Conservation (phyloP, 305 asterid species). For the Fraxinus albicans region DNA sequence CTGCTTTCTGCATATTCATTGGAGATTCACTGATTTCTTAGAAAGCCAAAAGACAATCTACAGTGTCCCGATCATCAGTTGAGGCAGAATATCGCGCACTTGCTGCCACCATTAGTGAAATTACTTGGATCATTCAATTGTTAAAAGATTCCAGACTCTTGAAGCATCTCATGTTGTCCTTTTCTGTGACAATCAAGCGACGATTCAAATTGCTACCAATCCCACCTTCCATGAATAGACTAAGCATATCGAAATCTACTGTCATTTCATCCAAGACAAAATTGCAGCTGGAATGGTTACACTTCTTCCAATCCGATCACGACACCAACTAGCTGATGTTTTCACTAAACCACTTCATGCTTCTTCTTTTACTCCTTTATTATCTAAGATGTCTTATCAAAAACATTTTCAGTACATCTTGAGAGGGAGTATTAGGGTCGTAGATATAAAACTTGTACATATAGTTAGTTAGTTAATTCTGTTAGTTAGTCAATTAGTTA, state of each 20-base stretch:
- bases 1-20: background rate
- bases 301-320: background rate
- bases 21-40: background rate
- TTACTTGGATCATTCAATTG: background rate
- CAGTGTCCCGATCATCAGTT: background rate
- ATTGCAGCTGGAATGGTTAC: background rate
- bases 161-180: background rate
- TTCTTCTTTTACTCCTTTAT: background rate
- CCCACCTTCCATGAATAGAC: background rate
- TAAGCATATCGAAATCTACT: background rate
- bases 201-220: background rate
- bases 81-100: background rate
- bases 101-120: background rate
- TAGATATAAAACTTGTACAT: background rate
- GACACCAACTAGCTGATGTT: background rate
- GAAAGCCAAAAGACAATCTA: background rate
- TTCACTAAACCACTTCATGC: background rate
- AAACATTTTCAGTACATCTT: background rate
- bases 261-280: background rate
- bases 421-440: background rate
- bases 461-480: background rate
- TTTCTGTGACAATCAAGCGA: background rate
- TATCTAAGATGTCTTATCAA: background rate
- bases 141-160: background rate
- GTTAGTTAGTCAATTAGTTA: background rate